A percentile compares a stretch with the other conserved stretches of the same genome.
phyloP scores from a whole-genome alignment of 768 basidiomycete species.

The Asterophora lycoperdoides region DNA sequence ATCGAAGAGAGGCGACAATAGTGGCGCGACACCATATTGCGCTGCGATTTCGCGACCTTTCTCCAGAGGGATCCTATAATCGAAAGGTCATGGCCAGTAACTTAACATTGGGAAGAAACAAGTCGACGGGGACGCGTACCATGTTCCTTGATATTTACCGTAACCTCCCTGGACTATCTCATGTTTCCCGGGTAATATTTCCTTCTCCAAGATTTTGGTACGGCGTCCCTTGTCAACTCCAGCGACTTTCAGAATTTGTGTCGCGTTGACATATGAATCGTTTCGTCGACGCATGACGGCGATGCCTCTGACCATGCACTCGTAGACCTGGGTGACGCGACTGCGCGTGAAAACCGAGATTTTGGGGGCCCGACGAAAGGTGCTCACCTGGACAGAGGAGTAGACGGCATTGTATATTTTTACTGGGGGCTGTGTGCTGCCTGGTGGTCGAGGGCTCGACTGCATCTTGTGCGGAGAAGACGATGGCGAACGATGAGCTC shows the following conservation, averaged over 20 bases:
- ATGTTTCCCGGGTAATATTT: conserved; percentile 91
- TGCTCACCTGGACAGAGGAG: conserved; percentile 73
- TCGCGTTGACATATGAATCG: conserved; percentile 97
- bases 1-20: conserved; percentile 90
- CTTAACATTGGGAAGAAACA: conserved; percentile 1
- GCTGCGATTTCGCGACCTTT: conserved; percentile 89
- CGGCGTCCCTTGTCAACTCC: conserved; percentile 95
- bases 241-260: conserved; percentile 98
- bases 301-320: conserved; percentile 97
- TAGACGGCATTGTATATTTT: conserved; percentile 95
- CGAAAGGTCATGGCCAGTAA: neutral
- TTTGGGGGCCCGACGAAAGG: neutral
- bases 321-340: conserved; percentile 68
- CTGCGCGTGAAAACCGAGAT: conserved; percentile 34
- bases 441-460: conserved; percentile 39
- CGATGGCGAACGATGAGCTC: conserved; percentile 24
- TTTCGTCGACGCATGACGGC: conserved; percentile 96
- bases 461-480: conserved; percentile 37
- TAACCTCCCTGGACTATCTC: conserved; percentile 99
- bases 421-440: conserved; percentile 50
- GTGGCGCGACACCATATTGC: conserved; percentile 86
- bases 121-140: conserved; percentile 47
- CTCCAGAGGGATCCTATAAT: conserved; percentile 87
- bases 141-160: conserved; percentile 98
- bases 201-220: conserved; percentile 96